Conservation (phyloP, 2,329 filamentous ascomycete species). For the Stemphylium vesicarium region DNA sequence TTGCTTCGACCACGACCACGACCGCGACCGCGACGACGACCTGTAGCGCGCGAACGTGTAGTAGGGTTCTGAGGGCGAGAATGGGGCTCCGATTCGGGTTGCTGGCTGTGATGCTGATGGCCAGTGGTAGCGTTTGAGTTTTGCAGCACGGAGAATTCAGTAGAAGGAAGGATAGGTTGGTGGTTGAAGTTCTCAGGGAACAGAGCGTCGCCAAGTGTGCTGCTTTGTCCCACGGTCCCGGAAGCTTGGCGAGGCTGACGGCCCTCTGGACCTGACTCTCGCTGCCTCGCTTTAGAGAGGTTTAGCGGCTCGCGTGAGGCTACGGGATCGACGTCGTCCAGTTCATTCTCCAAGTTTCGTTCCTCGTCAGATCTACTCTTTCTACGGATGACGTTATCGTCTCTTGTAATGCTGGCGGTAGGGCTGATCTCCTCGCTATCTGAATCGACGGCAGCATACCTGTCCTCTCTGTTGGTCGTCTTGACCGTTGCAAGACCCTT, state of each 20-base stretch:
- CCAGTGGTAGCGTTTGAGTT: not conserved
- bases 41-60: not conserved
- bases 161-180: not conserved
- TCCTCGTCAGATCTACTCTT: not conserved
- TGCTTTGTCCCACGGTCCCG: conserved; percentile 16
- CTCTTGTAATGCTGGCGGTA: not conserved
- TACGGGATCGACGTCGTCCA: conserved; percentile 16
- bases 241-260: conserved; percentile 30
- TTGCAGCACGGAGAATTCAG: not conserved
- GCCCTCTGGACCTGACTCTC: conserved; percentile 1
- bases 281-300: conserved; percentile 18
- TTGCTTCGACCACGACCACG: not conserved
- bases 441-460: conserved; percentile 19
- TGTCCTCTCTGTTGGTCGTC: conserved; percentile 26
- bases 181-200: conserved; percentile 7
- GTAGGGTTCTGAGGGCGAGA: not conserved
- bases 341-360: conserved; percentile 4
- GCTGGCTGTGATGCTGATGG: not conserved
- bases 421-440: conserved; percentile 13
- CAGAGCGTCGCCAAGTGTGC: conserved; percentile 11
- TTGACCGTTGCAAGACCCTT: conserved; percentile 34
- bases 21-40: not conserved
- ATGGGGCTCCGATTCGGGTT: not conserved
- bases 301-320: conserved; percentile 25
- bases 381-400: not conserved